Evolutionary conservation across 306 rosid species (phyloP).

Genomic region (Sindora glabra): DNA sequence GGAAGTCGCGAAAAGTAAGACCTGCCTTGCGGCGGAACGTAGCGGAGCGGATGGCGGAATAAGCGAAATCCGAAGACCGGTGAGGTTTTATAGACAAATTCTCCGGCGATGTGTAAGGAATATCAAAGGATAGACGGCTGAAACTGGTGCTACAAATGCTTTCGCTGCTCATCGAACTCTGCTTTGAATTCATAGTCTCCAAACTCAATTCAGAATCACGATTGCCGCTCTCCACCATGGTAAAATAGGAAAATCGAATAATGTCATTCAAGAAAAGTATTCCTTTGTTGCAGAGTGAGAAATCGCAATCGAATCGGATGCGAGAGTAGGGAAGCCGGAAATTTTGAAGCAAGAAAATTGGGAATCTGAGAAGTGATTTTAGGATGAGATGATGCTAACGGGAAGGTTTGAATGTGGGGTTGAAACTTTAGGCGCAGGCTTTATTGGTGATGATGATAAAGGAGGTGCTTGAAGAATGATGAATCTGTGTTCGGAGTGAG

Average conservation of each 20-base stretch:
- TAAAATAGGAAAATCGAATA: no score
- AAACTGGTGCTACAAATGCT: slow-evolving; percentile 73
- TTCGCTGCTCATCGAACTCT: slow-evolving; percentile 79
- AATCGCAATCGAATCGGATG: no score
- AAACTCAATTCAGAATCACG: slow-evolving; percentile 62
- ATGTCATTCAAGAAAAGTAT: no score
- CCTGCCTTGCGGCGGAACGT: slow-evolving; percentile 34
- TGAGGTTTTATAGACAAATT: slow-evolving; percentile 63
- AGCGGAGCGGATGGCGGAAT: slow-evolving; percentile 68
- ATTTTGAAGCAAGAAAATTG: not conserved
- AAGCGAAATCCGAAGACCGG: slow-evolving; percentile 86
- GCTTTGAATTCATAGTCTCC: slow-evolving; percentile 45
- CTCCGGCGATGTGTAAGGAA: slow-evolving; percentile 36
- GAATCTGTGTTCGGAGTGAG: not conserved
- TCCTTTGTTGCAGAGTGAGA: no score
- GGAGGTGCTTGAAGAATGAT: not conserved
- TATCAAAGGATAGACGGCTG: slow-evolving; percentile 88
- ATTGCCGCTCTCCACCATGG: slow-evolving; percentile 35
- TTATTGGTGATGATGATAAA: no score
- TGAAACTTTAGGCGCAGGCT: no score
- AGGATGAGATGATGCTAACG: no score
- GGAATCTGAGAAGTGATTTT: no score
- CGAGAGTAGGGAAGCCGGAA: no score
- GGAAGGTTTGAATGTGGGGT: no score
- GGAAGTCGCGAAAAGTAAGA: slow-evolving; percentile 76